Conservation (phyloP, 306 rosid genomes). For the Trifolium subterraneum region DNA sequence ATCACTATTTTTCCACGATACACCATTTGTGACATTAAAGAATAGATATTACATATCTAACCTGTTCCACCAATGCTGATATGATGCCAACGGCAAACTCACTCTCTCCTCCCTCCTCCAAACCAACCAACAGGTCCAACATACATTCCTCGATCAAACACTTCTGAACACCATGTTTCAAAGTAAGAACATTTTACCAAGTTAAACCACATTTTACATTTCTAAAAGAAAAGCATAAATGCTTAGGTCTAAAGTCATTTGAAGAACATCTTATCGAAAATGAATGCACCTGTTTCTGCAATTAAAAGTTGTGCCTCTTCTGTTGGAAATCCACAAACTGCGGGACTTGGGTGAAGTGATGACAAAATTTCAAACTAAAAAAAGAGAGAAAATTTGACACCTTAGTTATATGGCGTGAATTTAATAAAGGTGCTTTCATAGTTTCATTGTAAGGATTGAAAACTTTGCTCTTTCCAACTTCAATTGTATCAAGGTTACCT, state of each 20-base stretch:
- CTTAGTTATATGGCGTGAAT: conserved; percentile 23
- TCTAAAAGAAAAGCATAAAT: conserved; percentile 8
- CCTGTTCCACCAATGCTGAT: conserved; percentile 91
- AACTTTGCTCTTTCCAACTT: background rate
- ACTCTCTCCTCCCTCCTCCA: conserved; percentile 86
- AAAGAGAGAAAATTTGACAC: background rate
- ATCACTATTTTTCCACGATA: no score
- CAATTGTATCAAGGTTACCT: conserved; percentile 57
- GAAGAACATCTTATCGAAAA: conserved; percentile 17
- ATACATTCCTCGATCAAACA: conserved; percentile 95
- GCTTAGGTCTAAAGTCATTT: background rate
- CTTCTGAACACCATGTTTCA: conserved; percentile 56
- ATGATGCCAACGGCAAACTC: conserved; percentile 97
- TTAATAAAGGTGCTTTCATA: conserved; percentile 19
- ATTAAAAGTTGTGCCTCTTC: conserved; percentile 84
- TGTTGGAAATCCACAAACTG: conserved; percentile 96
- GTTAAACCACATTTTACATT: conserved; percentile 9
- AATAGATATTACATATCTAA: conserved; percentile 45
- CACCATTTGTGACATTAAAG: background rate
- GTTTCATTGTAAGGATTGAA: background rate
- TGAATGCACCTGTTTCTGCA: conserved; percentile 76
- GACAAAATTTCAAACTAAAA: conserved; percentile 77
- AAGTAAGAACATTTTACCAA: conserved; percentile 18
- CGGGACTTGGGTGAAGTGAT: conserved; percentile 97
- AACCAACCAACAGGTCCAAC: conserved; percentile 99